Base-by-base conservation (phyloP, 2,329 filamentous ascomycete genomes). In the Cladosporium phlei region DNA sequence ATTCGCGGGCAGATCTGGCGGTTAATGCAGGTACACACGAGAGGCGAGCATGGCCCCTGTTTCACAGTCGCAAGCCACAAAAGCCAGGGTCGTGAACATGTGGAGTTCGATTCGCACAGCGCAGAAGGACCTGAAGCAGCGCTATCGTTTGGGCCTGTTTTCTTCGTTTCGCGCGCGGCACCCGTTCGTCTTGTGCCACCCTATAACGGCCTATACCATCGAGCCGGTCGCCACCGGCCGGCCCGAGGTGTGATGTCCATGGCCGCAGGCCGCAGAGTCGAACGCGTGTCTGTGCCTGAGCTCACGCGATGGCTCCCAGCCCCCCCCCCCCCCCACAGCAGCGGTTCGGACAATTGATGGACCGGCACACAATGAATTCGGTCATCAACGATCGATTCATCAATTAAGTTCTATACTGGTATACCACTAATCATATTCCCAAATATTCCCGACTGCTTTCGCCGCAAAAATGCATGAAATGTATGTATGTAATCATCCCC, bases 1-100 rank as follows among this genome's bases (percentile, higher is more conserved):
- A 33, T 27, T 33, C 28, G 39, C 21, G 12, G 7, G 6, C 14
- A 4, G 10, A 14, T 5, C 7, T 32, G 25, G 42, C 42, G 42
- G 42, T 32, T 45, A 45, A 45, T 35, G 42, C 32, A 45, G 42
- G 42, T 20, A 45, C 40, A 22, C n/a, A 12, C 12, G 24, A 37
- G 24, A 35, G 17, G 17, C 16, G 10, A 24, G 42, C 42, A 37
- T 27, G 42, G 30, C 32, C 40, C 42, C 32, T 37, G 42, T 45
- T 45, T 45, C 42, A 45, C 32, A 20, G 22, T 10, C 3, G 9
- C 20, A 33, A 19, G 16, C 34, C 19, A 16, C 30, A 10, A 10
- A 22, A 37, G 42, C 42, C 32, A 37, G 37, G 30, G 24, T 37
- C 24, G 32, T 20, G 29, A 27, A 22, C 16, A 25, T 17, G 32